Conservation (phyloP, 768 basidiomycete genomes). For the Tylopilus intermedius region DNA sequence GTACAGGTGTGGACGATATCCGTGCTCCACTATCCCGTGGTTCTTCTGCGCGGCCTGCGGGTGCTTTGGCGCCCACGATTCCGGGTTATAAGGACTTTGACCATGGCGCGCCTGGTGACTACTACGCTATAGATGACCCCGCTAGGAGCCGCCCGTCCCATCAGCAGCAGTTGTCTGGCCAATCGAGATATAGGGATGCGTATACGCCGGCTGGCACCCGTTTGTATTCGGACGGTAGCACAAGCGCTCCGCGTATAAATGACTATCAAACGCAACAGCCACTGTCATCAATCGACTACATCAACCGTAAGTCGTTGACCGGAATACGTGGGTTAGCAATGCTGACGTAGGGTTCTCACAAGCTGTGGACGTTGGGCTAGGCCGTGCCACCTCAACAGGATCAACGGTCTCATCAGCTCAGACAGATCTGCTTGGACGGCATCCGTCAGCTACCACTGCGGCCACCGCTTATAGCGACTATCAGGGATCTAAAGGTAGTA, state of each 20-base stretch:
- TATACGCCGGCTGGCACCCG: slow-evolving; percentile 12
- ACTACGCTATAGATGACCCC: slow-evolving; percentile 20
- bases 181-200: slow-evolving; percentile 18
- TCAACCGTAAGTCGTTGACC: slow-evolving; percentile 19
- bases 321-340: neutral
- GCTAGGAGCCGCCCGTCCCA: slow-evolving; percentile 14
- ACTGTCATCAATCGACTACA: slow-evolving; percentile 16
- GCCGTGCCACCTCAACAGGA: slow-evolving; percentile 26
- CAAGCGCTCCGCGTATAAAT: slow-evolving; percentile 13
- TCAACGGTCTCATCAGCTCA: slow-evolving; percentile 28
- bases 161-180: slow-evolving; percentile 19
- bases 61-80: slow-evolving; percentile 24
- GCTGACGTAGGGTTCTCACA: slow-evolving; percentile 6
- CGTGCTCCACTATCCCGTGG: slow-evolving; percentile 19
- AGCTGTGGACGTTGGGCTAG: slow-evolving; percentile 19
- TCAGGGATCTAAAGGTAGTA: slow-evolving; percentile 12
- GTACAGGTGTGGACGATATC: slow-evolving; percentile 14
- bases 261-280: slow-evolving; percentile 18
- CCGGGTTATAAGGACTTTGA: slow-evolving; percentile 25
- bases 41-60: slow-evolving; percentile 26
- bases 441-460: slow-evolving; percentile 24
- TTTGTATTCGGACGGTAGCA: slow-evolving; percentile 11
- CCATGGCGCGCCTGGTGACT: slow-evolving; percentile 20
- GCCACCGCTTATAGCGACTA: slow-evolving; percentile 22
- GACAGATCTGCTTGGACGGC: slow-evolving; percentile 22